phyloP scores from a whole-genome alignment of 23 red algal genomes.

The Gracilariopsis chorda region DNA sequence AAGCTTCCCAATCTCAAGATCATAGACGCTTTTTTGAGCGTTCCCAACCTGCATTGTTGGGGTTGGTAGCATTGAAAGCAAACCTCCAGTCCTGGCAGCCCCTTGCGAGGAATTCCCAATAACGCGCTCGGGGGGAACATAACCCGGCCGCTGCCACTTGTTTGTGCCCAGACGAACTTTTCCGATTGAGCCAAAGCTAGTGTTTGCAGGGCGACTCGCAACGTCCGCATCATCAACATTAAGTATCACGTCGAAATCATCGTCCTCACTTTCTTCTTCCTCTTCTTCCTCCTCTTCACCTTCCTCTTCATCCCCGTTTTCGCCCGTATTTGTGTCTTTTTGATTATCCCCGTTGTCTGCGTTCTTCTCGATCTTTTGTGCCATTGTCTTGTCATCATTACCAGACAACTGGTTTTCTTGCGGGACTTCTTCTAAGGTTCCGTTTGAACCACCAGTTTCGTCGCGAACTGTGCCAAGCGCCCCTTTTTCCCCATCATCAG shows the following conservation, averaged over 20 bases:
- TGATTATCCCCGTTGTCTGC: not conserved
- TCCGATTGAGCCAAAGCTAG: not conserved
- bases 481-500: not conserved
- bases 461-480: not conserved
- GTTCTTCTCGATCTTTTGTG: not conserved
- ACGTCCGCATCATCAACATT: slow-evolving; percentile 35
- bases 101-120: slow-evolving; percentile 15
- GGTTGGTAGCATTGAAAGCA: slow-evolving; percentile 77
- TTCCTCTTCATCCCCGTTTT: not conserved
- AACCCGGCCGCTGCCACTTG: slow-evolving; percentile 64
- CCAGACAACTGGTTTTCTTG: not conserved
- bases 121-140: slow-evolving; percentile 49
- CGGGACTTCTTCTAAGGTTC: not conserved
- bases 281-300: slow-evolving; percentile 39
- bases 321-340: not conserved
- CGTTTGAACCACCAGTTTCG: not conserved
- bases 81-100: slow-evolving; percentile 37
- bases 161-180: slow-evolving; percentile 50
- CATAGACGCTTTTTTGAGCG: slow-evolving; percentile 85
- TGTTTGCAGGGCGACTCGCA: not conserved
- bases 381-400: not conserved
- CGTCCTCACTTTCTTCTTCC: slow-evolving; percentile 54
- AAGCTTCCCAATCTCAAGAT: slow-evolving; percentile 91
- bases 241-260: slow-evolving; percentile 63
- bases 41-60: slow-evolving; percentile 75